Conservation (phyloP, 257 asterid species). For the Rhazya stricta region DNA sequence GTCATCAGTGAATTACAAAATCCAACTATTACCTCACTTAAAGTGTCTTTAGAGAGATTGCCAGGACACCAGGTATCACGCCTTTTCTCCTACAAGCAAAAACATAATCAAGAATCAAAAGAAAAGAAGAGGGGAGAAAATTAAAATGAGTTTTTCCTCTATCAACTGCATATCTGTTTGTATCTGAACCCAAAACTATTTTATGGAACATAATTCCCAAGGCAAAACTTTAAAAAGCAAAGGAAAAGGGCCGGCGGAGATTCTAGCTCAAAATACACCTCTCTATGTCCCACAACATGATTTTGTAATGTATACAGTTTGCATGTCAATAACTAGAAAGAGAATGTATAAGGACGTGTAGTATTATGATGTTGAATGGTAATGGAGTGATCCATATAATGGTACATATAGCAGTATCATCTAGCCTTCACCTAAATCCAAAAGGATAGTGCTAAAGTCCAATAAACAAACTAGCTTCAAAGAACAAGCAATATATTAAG, state of each 20-base stretch:
- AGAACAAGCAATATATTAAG: too few relatives aligned
- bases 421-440: background rate
- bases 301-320: background rate
- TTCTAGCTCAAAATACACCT: background rate
- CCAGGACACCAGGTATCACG: constrained; percentile 99
- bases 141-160: constrained; percentile 8
- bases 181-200: background rate
- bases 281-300: background rate
- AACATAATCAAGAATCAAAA: constrained; percentile 18
- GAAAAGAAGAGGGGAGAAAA: constrained; percentile 6
- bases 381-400: background rate
- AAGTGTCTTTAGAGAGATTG: constrained; percentile 44
- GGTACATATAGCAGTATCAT: background rate
- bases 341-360: background rate
- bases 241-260: background rate
- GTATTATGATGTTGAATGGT: background rate
- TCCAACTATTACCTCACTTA: constrained; percentile 51
- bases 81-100: constrained; percentile 59
- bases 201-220: background rate
- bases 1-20: background rate
- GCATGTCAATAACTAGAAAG: background rate
- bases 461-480: background rate
- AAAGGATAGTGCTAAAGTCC: background rate
- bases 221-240: constrained; percentile 1
- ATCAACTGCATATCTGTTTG: background rate